Base-by-base conservation (phyloP, 768 basidiomycete genomes). In the Podaxis sp. region DNA sequence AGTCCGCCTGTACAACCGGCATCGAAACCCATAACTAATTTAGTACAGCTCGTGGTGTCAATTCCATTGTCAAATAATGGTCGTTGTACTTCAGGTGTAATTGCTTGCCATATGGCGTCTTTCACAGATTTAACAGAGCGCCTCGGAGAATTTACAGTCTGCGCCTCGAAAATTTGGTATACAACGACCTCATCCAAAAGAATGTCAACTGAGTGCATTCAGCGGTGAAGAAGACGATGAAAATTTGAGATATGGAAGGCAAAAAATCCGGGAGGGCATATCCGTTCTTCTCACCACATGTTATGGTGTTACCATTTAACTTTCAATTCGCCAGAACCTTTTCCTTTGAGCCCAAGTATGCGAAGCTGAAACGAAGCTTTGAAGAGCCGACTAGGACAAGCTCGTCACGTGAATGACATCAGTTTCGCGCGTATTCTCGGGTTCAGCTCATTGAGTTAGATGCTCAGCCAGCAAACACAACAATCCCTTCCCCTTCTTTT, bases 41-140 rank as follows among this genome's bases (percentile, higher is more conserved):
- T 55, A n/a, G 48, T 30, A 13, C 40, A 74, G 76, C 76, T 58
- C 74, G 76, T 15, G 76, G 76, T 38, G 78, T 77, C 22, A 73
- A 73, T 66, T 77, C 75, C 7, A 73, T 77, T 41, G 77, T 78
- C 22, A 77, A 77, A 69, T 75, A 76, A 59, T 15, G 30, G 10
- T 33, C 50, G 17, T 6, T 26, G 22, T 24, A 50, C 41, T 50
- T 50, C 20, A 50, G 20, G 22, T 26, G 20, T 26, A 26, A 20
- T 24, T 26, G 12, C 5, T 50, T 3, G 20, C 24, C 49, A n/a
- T 24, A 33, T 33, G 6, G 33, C 33, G 33, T 33, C 33, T 33
- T 33, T 33, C 33, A 8, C 33, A 10, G 33, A 33, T 7, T 1
- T 2, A 33, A 33, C 33, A 10, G 2, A 10, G 8, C 10, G 33